Evolutionary conservation across 805 yeast species (phyloP), one percentile per base, ranked within the genome.

Genomic region (Ogataea salicorniae): DNA sequence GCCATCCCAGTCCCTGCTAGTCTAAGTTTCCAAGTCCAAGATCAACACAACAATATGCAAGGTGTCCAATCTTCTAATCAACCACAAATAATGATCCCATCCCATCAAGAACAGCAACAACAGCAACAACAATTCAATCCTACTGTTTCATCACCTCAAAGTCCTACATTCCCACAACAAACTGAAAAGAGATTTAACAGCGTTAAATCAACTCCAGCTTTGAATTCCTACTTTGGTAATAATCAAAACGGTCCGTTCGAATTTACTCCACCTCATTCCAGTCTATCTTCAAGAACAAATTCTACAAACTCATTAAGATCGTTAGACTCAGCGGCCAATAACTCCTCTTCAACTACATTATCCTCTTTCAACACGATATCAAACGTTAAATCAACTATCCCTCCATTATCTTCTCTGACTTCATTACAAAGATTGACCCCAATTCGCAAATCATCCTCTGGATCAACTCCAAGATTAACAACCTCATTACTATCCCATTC

Each of bases 371-470:
- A 29, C 44, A 46, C 42, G 36, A 43, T 36, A 41, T 39, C 49
- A 15, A 44, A 45, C 20, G 23, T 48, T n/a, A 36, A 60, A 16
- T 5, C 45, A 18, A n/a, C 51, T 29, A 41, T 56, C 34, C 55
- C 51, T n/a, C 56, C 55, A 18, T 49, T 58, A 23, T 35, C 55
- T 33, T 72, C 75, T 1, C 48, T 58, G 18, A 38, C 55, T 26
- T 72, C 75, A 1, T 62, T 83, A 46, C 86, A 81, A 59, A 71
- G 82, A 58, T 78, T 81, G 83, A 81, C 85, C 0, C 86, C 84
- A 7, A 58, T 80, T 26, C 61, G 72, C 36, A 46, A 57, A 51
- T 49, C 59, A 22, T 56, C 64, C 46, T 35, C 47, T 16, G 49
- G 57, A 34, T 50, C 66, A 47, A 34, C 53, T 16, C 53, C 58